These are phyloP conservation scores for Candida tetrigidarum DNA, from an alignment of 1,139 yeast genomes.

Conservation along the genomic window DNA sequence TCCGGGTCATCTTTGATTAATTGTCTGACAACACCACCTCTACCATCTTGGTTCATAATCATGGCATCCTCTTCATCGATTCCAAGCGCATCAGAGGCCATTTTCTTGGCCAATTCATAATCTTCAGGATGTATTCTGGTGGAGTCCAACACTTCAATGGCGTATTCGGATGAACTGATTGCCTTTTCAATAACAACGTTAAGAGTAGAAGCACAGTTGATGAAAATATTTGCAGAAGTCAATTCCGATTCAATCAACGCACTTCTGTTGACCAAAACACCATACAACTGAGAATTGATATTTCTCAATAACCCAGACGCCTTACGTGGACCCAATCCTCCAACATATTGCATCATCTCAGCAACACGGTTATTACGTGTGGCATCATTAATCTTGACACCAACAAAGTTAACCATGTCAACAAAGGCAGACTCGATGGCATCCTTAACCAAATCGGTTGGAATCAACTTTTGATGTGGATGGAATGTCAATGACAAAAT, in stretches of 20 bases:
- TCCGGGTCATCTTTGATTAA: constrained; percentile 83
- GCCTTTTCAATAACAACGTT: constrained; percentile 74
- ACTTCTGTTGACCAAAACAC: constrained; percentile 66
- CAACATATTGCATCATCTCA: constrained; percentile 70
- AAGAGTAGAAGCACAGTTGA: constrained; percentile 91
- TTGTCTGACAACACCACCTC: constrained; percentile 85
- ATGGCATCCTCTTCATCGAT: constrained; percentile 82
- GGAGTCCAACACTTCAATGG: constrained; percentile 84
- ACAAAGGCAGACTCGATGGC: constrained; percentile 85
- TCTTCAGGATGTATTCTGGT: constrained; percentile 99
- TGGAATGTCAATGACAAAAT: constrained; percentile 73
- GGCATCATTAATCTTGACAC: constrained; percentile 92
- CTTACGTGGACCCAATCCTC: constrained; percentile 96
- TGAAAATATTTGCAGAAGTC: constrained; percentile 78
- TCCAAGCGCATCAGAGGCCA: constrained; percentile 98
- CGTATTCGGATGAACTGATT: constrained; percentile 40
- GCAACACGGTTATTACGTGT: constrained; percentile 76
- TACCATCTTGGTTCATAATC: constrained; percentile 72
- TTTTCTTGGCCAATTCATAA: constrained; percentile 91
- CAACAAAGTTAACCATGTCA: constrained; percentile 88
- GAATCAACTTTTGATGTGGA: constrained; percentile 72
- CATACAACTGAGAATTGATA: constrained; percentile 71
- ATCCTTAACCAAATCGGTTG: constrained; percentile 64
- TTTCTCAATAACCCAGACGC: constrained; percentile 87
- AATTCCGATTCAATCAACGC: constrained; percentile 83